phyloP scores from a whole-genome alignment of 495 filamentous ascomycete genomes.

The Penicillium ucsense region DNA sequence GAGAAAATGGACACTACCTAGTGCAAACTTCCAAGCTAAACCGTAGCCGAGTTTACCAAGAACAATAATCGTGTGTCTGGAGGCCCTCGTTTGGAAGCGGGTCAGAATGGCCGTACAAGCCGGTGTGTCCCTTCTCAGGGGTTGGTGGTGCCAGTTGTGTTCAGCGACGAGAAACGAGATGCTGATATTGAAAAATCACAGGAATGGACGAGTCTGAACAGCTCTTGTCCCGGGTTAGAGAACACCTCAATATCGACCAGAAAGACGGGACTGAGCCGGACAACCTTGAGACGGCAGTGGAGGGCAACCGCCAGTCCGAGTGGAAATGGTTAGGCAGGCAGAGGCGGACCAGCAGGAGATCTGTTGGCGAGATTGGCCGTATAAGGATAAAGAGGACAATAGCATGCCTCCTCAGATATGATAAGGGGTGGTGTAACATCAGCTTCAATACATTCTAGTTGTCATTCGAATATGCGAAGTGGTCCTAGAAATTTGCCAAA shows the following conservation, averaged over 20 bases:
- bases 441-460: no score
- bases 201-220: slow-evolving; percentile 28
- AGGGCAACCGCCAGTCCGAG: slow-evolving; percentile 13
- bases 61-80: no score
- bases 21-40: no score
- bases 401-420: slow-evolving; percentile 2
- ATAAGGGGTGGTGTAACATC: no score
- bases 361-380: slow-evolving; percentile 10
- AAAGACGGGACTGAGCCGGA: slow-evolving; percentile 25
- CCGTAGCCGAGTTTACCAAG: no score
- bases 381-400: slow-evolving; percentile 6
- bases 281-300: slow-evolving; percentile 17
- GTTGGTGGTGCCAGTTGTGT: slow-evolving; percentile 9
- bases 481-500: no score
- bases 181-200: slow-evolving; percentile 18
- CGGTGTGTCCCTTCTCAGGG: no score
- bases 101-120: no score
- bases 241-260: slow-evolving; percentile 18
- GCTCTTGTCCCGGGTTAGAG: slow-evolving; percentile 17
- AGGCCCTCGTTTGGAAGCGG: no score
- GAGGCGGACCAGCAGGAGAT: slow-evolving; percentile 11
- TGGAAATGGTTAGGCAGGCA: slow-evolving; percentile 20
- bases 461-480: no score
- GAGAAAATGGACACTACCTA: no score
- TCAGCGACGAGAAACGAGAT: slow-evolving; percentile 21